Evolutionary conservation across 1,139 yeast genomes (phyloP).

Genomic region (Trichomonascaceae sp.): DNA sequence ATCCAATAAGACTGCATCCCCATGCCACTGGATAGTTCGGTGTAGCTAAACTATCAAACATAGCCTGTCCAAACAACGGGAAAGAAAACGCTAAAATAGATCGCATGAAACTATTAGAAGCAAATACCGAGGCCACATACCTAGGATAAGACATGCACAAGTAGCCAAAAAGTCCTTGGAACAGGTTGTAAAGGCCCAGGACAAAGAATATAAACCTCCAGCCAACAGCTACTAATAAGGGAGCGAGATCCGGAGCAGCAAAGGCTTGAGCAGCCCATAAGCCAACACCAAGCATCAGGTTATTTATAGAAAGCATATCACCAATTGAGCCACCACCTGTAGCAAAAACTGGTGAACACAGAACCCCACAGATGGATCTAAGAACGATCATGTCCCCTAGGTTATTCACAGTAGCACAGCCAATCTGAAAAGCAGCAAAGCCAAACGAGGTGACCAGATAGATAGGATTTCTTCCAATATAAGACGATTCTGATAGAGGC

Average conservation of each 20-base stretch:
- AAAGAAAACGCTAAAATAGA: slow-evolving; percentile 54
- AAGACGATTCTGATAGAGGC: slow-evolving; percentile 47
- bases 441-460: slow-evolving; percentile 47
- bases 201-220: slow-evolving; percentile 55
- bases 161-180: slow-evolving; percentile 67
- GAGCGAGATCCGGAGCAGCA: slow-evolving; percentile 59
- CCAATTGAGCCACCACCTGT: slow-evolving; percentile 80
- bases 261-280: slow-evolving; percentile 49
- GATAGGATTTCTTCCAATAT: slow-evolving; percentile 48
- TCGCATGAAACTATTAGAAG: slow-evolving; percentile 49
- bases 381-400: slow-evolving; percentile 47
- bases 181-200: slow-evolving; percentile 63
- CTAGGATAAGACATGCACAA: slow-evolving; percentile 74
- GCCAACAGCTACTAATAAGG: slow-evolving; percentile 38
- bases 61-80: slow-evolving; percentile 52
- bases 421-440: slow-evolving; percentile 50
- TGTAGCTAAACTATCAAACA: slow-evolving; percentile 43
- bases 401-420: slow-evolving; percentile 41
- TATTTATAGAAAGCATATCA: slow-evolving; percentile 36
- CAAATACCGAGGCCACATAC: slow-evolving; percentile 54
- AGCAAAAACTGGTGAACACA: slow-evolving; percentile 78
- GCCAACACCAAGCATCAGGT: slow-evolving; percentile 34
- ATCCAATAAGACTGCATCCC: slow-evolving; percentile 48
- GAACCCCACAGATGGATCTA: slow-evolving; percentile 70
- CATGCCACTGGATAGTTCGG: slow-evolving; percentile 51